phyloP scores from a whole-genome alignment of 257 asterid genomes.

The Gentiana dahurica region DNA sequence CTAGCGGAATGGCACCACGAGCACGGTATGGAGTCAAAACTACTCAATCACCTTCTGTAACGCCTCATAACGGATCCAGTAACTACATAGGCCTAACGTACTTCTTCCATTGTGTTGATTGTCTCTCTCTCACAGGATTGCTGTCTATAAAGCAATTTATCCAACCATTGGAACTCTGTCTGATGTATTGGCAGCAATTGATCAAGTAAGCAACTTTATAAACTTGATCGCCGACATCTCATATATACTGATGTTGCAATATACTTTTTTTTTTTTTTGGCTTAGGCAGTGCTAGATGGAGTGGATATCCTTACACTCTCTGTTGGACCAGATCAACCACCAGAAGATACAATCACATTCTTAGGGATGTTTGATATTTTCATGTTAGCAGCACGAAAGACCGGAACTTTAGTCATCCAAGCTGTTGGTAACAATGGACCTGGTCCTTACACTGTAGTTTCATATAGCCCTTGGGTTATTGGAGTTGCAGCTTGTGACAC shows the following conservation, averaged over 20 bases:
- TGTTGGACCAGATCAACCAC: conserved; percentile 79
- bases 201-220: conserved; percentile 40
- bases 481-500: conserved; percentile 71
- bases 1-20: conserved; percentile 97
- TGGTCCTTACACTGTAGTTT: conserved; percentile 54
- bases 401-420: conserved; percentile 72
- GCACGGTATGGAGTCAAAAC: conserved; percentile 40
- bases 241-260: neutral
- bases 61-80: neutral
- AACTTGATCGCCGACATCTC: no score
- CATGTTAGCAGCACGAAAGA: conserved; percentile 71
- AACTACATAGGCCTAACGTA: neutral
- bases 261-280: conserved; percentile 4
- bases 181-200: conserved; percentile 90
- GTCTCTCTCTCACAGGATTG: conserved; percentile 40
- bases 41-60: neutral
- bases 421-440: conserved; percentile 93
- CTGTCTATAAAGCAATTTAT: conserved; percentile 82
- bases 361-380: conserved; percentile 67
- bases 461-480: conserved; percentile 82
- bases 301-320: conserved; percentile 76
- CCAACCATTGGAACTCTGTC: conserved; percentile 70
- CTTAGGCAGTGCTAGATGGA: conserved; percentile 76
- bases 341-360: conserved; percentile 60
- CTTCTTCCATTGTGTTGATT: neutral